phyloP scores from a whole-genome alignment of 2,329 filamentous ascomycete genomes.

The Aspergillus floridensis region DNA sequence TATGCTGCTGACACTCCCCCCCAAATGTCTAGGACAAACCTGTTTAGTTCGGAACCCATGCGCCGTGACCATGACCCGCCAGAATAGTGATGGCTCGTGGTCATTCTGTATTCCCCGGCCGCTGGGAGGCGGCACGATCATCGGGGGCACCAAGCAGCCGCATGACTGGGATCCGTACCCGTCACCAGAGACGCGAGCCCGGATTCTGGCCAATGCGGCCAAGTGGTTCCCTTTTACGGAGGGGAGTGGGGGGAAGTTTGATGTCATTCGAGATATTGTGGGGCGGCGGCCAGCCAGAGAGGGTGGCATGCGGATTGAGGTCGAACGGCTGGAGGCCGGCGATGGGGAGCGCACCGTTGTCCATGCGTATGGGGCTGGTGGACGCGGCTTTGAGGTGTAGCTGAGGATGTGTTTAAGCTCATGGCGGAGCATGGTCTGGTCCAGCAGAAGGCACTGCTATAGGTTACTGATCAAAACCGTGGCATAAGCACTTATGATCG shows the following conservation, averaged over 20 bases:
- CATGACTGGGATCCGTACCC: constrained; percentile 55
- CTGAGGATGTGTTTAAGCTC: constrained; percentile 48
- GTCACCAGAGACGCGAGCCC: constrained; percentile 46
- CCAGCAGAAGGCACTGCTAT: constrained; percentile 24
- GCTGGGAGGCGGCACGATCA: constrained; percentile 61
- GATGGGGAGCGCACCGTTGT: constrained; percentile 34
- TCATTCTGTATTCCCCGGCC: constrained; percentile 62
- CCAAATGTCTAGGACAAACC: constrained; percentile 40
- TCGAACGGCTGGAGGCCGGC: constrained; percentile 38
- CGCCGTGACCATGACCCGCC: constrained; percentile 54
- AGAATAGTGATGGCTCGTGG: constrained; percentile 63
- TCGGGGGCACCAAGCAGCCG: constrained; percentile 65
- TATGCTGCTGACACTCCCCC: too few species aligned
- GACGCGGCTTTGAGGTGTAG: constrained; percentile 61
- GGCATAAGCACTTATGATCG: too few species aligned
- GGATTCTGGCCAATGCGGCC: constrained; percentile 46
- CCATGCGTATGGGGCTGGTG: constrained; percentile 61
- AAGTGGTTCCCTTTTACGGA: constrained; percentile 43
- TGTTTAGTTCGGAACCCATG: constrained; percentile 48
- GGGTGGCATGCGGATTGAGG: constrained; percentile 53
- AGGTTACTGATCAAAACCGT: background rate
- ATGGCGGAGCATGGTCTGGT: constrained; percentile 31
- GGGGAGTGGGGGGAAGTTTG: constrained; percentile 36
- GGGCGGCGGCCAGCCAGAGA: constrained; percentile 46
- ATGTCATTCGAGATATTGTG: constrained; percentile 48